Base-by-base conservation (phyloP, 2,329 filamentous ascomycete genomes). In the Hirsutella thompsonii region DNA sequence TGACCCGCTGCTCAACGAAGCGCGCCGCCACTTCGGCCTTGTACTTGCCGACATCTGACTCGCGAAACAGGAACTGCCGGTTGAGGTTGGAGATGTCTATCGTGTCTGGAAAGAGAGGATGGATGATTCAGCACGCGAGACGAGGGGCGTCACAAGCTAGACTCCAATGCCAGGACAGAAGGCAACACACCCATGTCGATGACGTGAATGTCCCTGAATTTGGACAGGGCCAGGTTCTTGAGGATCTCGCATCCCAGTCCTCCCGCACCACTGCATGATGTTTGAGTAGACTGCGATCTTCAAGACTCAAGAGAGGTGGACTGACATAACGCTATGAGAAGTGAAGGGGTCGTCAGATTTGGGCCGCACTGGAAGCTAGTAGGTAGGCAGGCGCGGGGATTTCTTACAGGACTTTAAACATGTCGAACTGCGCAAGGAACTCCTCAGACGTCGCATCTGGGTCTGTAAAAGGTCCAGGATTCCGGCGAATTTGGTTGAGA, bases 41-140 rank as follows among this genome's bases (percentile, higher is more conserved):
- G 51, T 75, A 85, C 55, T 87, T 90, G 30, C 93, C 92, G 21
- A 98, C 90, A 59, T 98, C 92, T 45, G 79, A 70, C 52, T 89
- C 76, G 19, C 92, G 85, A 63, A 98, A 98, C 44, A 98, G 77
- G 56, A 98, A 98, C 55, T 98, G 92, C 34, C 92, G 83, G 63
- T 98, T 98, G 19, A 98, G 74, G 59, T 98, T 98, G 39, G 89
- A 95, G 45, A 98, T 90, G 57, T 98, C 92, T 60, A 98, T 98
- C 1, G 90, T 98, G 62, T 98, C 88, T 87, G 49, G 20, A 20
- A 11, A 11, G 20, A 8, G 8, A 18, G 11, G 8, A 21, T n/a
- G 11, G 8, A 21, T n/a, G 8, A 21, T 6, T 11, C 18, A 20
- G 26, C 5, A 5, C 13, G 26, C 5, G 26, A 37, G 37, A 20